Evolutionary conservation across 805 yeast genomes (phyloP).

Genomic region (Candida coleopterorum): DNA sequence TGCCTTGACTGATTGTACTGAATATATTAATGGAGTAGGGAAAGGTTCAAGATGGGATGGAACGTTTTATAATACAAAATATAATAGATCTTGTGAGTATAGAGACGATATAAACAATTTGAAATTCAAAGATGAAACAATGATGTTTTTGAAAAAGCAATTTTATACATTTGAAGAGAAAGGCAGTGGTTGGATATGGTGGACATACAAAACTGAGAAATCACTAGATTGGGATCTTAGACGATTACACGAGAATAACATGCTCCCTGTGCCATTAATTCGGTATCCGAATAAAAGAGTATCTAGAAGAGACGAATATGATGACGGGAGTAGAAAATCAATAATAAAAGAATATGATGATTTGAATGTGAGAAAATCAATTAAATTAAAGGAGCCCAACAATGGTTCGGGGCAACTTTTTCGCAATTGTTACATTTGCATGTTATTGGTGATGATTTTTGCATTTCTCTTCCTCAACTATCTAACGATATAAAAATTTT

Average conservation of each 20-base stretch:
- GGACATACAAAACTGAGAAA: conserved; percentile 89
- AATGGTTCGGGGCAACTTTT: too few relatives aligned
- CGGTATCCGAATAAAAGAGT: not conserved
- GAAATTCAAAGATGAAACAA: conserved; percentile 50
- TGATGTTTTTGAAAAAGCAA: conserved; percentile 83
- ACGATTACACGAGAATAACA: conserved; percentile 49
- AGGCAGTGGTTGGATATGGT: conserved; percentile 79
- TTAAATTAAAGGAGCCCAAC: too few relatives aligned
- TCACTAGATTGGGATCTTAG: conserved; percentile 84
- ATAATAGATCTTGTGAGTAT: conserved; percentile 58
- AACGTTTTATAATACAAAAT: conserved; percentile 35
- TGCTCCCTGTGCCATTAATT: conserved; percentile 77
- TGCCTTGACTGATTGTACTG: conserved; percentile 87
- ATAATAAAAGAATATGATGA: not conserved
- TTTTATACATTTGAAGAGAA: conserved; percentile 70
- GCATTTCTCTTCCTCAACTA: not conserved
- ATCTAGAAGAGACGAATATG: not conserved
- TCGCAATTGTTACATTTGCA: not conserved
- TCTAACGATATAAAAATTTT: too few relatives aligned
- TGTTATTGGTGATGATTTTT: not conserved
- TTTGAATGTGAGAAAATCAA: not conserved
- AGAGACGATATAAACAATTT: conserved; percentile 46
- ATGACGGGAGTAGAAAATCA: not conserved
- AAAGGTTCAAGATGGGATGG: conserved; percentile 81
- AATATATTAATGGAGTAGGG: conserved; percentile 84